Conservation (phyloP, 768 basidiomycete genomes). For the Favolaschia claudopus region DNA sequence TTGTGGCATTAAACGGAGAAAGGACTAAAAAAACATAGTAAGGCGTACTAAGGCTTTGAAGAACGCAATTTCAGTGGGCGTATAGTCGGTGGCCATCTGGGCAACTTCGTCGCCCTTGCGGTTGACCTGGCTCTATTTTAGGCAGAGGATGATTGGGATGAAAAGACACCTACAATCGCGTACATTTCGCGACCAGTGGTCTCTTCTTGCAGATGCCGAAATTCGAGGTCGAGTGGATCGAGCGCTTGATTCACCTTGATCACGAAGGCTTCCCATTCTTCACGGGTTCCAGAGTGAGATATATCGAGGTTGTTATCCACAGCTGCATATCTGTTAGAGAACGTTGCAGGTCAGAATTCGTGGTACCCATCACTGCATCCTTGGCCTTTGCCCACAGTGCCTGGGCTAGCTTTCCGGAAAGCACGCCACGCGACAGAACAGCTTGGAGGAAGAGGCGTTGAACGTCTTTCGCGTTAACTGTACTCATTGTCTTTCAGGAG, state of each 20-base stretch:
- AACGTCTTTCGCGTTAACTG: constrained; percentile 68
- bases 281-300: constrained; percentile 45
- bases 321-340: constrained; percentile 43
- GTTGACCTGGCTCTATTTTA: constrained; percentile 65
- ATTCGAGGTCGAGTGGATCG: constrained; percentile 76
- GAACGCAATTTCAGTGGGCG: constrained; percentile 78
- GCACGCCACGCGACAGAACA: constrained; percentile 70
- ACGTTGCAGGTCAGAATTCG: constrained; percentile 3
- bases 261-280: constrained; percentile 69
- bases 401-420: constrained; percentile 71
- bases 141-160: neutral
- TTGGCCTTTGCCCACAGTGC: constrained; percentile 73
- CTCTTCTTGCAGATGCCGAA: constrained; percentile 71
- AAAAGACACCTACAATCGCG: constrained; percentile 63
- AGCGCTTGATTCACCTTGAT: constrained; percentile 65
- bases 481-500: constrained; percentile 29
- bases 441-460: constrained; percentile 83
- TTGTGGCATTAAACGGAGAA: neutral
- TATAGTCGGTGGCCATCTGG: constrained; percentile 86
- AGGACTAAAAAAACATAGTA: neutral
- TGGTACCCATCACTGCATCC: constrained; percentile 70
- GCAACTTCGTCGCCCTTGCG: constrained; percentile 81
- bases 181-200: constrained; percentile 68
- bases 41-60: constrained; percentile 81
- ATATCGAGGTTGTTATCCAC: constrained; percentile 61